Base-by-base conservation (phyloP, 2,329 filamentous ascomycete species). In the Venturiaceae sp. region DNA sequence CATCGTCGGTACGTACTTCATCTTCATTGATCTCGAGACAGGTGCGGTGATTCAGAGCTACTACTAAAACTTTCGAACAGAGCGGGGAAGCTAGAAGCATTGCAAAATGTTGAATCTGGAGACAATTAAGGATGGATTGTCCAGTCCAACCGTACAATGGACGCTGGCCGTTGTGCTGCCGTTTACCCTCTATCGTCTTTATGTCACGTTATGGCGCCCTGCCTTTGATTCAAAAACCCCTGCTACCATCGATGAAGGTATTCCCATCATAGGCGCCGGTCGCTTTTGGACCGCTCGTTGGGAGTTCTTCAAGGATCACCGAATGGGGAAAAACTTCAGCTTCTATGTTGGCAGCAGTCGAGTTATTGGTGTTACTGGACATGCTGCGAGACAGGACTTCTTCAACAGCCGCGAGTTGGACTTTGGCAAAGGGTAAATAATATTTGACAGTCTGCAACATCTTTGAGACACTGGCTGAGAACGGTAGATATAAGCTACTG, bases 291-390 rank as follows among this genome's bases (percentile, higher is more conserved):
- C 16, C 23, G 55, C 55, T 14, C 23, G 55, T 19, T 41, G 39
- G 28, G 55, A 57, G 8, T 50, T 37, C 1, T 77, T 74, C 58
- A 61, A 63, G 53, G 68, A 66, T 37, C 75, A 75, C 61, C 61
- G 66, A 8, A 67, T 69, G 72, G 70, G 60, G 72, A 55, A 62
- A 5, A 73, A 69, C 1, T 81, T 80, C 62, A 75, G 71, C 55
- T 81, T 80, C 63, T 75, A 75, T 61, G 74, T 75, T 3, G 79
- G 79, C 0, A 64, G 71, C 5, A 69, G 76, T 58, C 70, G 69
- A 2, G 71, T 81, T 13, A 66, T 82, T 8, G 76, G 70, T 1
- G 53, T 81, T 11, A 72, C 70, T 3, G 77, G 79, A 1, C 68
- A 72, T 3, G 69, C 72, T 11, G 72, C 69, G 1, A 70, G 78